Evolutionary conservation across 768 basidiomycete species (phyloP), one percentile per base, ranked within the genome.

Genomic region (Sistotremastrum suecicum): DNA sequence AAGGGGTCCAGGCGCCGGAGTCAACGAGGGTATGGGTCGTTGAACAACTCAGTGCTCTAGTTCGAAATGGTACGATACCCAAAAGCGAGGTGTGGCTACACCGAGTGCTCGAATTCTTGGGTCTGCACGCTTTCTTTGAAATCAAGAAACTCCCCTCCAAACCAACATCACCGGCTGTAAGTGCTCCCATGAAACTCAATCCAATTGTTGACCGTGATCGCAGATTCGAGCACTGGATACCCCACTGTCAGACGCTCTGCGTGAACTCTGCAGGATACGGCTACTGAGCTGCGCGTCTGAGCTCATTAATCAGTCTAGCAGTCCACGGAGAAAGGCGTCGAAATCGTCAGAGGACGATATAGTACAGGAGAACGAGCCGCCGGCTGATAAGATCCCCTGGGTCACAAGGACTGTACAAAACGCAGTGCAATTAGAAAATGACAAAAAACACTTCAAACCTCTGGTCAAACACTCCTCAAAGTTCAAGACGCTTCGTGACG

Each of bases 1-100:
- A 63, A 37, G 69, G 75, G 48, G 53, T 66, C 35, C 63, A 67
- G 43, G 62, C 62, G 7, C 63, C 75, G 29, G 75, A 77, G 48
- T 66, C 72, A 3, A 71, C 79, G 46, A 67, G 90, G 46, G 60
- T 61, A 30, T 99, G 94, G 94, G 76, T 87, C 33, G 71, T 85
- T 42, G 90, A 95, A 41, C 94, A 98, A 61, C 67, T 95, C 12
- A 68, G 74, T 9, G 71, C 75, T 3, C 74, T 95, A 32, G 66
- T 92, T 51, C 80, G 80, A 37, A 91, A 89, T 56, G 76, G 78
- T 8, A 71, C 76, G 1, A 73, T 92, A 41, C 85, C 82, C 3
- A 90, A 86, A 57, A 69, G 71, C 38, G 90, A 94, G 57, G 69
- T 68, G 34, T 90, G 88, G 80, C 67, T 92, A 12, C 68, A 72